Evolutionary conservation across 2,329 filamentous ascomycete species (phyloP).

Genomic region (Blastomyces silverae): DNA sequence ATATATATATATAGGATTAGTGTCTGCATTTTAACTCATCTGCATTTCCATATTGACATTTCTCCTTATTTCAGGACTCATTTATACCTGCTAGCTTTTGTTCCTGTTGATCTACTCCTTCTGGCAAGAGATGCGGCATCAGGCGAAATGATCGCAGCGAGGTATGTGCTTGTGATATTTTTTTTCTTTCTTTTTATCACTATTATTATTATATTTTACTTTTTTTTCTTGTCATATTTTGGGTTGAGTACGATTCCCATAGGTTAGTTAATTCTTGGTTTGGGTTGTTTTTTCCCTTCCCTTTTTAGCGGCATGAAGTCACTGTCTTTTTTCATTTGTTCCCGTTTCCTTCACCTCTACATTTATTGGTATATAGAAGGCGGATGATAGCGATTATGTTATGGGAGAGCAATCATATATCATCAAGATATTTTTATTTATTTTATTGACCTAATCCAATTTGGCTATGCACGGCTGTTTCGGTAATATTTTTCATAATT

Average conservation of each 20-base stretch:
- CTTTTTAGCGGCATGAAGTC: neutral
- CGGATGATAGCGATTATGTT: neutral
- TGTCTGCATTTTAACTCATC: neutral
- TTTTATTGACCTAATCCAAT: neutral
- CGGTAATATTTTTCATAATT: neutral
- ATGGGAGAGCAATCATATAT: neutral
- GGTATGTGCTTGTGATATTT: neutral
- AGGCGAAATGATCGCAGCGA: neutral
- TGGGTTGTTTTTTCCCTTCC: neutral
- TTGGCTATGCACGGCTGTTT: neutral
- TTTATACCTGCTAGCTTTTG: neutral
- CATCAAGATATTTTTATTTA: neutral
- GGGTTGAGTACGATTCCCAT: conserved; percentile 1
- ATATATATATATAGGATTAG: neutral
- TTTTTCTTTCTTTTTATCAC: too few relatives aligned
- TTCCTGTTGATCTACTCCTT: neutral
- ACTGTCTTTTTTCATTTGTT: neutral
- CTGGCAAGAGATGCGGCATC: neutral
- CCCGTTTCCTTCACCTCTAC: neutral
- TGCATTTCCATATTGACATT: neutral
- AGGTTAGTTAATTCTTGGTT: neutral
- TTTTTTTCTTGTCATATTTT: neutral
- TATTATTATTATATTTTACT: too few relatives aligned
- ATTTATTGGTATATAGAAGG: conserved; percentile 1
- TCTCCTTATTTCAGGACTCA: neutral